Percentiles rank a stretch among this genome's conserved stretches.
phyloP scores from a whole-genome alignment of 306 rosid species.

The Alnus rubra region DNA sequence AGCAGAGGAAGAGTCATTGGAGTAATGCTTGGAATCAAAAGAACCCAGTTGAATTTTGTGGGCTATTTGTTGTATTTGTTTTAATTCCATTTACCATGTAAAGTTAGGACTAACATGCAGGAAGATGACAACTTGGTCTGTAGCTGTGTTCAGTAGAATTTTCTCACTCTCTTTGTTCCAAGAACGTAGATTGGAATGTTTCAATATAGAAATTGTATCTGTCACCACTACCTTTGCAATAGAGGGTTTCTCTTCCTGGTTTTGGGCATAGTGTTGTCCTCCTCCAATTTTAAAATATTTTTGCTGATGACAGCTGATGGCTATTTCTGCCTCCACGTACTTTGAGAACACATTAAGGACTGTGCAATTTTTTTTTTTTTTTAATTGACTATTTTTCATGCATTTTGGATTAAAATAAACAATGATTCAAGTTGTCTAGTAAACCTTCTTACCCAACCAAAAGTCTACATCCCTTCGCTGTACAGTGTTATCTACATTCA shows the following conservation, averaged over 20 bases:
- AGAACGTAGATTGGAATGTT: constrained; percentile 48
- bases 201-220: constrained; percentile 46
- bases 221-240: constrained; percentile 29
- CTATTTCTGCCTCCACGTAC: too few relatives aligned
- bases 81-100: constrained; percentile 38
- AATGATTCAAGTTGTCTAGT: too few relatives aligned
- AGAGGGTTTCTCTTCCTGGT: constrained; percentile 36
- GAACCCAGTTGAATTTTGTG: constrained; percentile 30
- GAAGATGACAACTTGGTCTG: constrained; percentile 28
- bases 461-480: too few relatives aligned
- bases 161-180: constrained; percentile 27
- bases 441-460: too few relatives aligned
- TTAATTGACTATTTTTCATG: too few relatives aligned
- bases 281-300: constrained; percentile 15
- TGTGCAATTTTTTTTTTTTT: too few relatives aligned
- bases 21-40: constrained; percentile 33
- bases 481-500: too few relatives aligned
- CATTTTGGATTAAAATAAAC: too few relatives aligned
- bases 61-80: constrained; percentile 2
- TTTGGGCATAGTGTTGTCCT: constrained; percentile 34
- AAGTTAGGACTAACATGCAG: constrained; percentile 53
- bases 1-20: constrained; percentile 36
- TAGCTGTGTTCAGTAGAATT: neutral
- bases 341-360: too few relatives aligned
- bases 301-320: too few relatives aligned